Conservation (phyloP, 169 alveolate genomes). For the Cryptosporidium canis region DNA sequence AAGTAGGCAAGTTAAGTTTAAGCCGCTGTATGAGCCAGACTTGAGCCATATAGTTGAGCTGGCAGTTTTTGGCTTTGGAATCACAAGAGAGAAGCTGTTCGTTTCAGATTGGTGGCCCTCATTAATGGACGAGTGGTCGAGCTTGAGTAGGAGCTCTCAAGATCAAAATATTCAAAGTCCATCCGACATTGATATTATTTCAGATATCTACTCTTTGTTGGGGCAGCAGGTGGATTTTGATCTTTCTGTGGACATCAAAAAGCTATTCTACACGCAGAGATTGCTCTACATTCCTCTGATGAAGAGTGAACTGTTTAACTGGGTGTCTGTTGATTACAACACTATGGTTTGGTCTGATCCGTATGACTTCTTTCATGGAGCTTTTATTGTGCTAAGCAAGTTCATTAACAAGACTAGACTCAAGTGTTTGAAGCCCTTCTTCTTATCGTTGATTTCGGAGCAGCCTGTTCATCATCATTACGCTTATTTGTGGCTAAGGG, state of each 20-base stretch:
- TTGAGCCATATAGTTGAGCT: conserved; percentile 1
- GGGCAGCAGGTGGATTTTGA: conserved; percentile 63
- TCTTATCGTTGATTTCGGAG: conserved; percentile 35
- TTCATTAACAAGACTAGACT: conserved; percentile 22
- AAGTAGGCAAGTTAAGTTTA: background rate
- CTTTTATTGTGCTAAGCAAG: conserved; percentile 26
- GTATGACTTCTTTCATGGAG: conserved; percentile 61
- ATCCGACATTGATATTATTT: conserved; percentile 22
- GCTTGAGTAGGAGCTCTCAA: background rate
- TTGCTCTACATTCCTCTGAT: conserved; percentile 47
- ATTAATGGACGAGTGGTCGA: conserved; percentile 19
- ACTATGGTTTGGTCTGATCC: conserved; percentile 71
- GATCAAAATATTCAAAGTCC: background rate
- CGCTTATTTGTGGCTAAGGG: conserved; percentile 53
- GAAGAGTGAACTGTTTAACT: conserved; percentile 43
- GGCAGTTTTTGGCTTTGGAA: conserved; percentile 58
- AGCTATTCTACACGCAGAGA: conserved; percentile 11
- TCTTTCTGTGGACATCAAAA: conserved; percentile 25
- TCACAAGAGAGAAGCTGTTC: background rate
- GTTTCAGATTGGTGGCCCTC: conserved; percentile 58
- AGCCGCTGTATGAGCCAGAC: background rate
- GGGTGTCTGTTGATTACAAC: conserved; percentile 44
- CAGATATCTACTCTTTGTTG: conserved; percentile 15
- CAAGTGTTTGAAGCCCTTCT: conserved; percentile 15
- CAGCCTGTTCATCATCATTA: conserved; percentile 58